Conservation (phyloP, 106 monocot genomes). For the Allium fistulosum region DNA sequence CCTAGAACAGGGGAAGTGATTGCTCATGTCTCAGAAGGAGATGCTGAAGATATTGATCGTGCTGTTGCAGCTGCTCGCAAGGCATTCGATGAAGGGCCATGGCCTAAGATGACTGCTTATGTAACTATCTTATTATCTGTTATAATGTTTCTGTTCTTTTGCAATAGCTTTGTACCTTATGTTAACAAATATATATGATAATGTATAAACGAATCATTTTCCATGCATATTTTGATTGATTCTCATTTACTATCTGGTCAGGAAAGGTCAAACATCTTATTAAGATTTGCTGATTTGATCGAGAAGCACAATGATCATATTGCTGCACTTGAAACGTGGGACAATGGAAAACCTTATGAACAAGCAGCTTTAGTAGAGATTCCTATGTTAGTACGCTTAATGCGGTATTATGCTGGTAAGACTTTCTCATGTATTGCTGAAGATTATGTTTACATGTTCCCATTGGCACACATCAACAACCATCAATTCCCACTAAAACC, state of each 20-base stretch:
- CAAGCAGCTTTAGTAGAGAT: slow-evolving; percentile 57
- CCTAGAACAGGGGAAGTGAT: slow-evolving; percentile 88
- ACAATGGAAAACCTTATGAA: slow-evolving; percentile 81
- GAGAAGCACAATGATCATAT: slow-evolving; percentile 84
- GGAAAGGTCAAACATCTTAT: slow-evolving; percentile 66
- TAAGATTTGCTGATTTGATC: slow-evolving; percentile 67
- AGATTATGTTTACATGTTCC: neutral
- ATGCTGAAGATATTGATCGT: slow-evolving; percentile 58
- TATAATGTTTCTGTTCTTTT: neutral
- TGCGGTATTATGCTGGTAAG: slow-evolving; percentile 84
- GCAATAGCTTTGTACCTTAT: no score
- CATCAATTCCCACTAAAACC: no score
- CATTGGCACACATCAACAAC: neutral
- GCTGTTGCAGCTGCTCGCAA: slow-evolving; percentile 83
- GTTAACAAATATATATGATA: no score
- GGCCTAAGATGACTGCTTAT: slow-evolving; percentile 88
- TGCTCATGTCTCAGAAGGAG: slow-evolving; percentile 85
- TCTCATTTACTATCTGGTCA: slow-evolving; percentile 16
- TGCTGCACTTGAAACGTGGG: slow-evolving; percentile 87
- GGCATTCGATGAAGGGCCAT: slow-evolving; percentile 94
- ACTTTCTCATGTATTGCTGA: neutral
- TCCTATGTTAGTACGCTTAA: slow-evolving; percentile 60
- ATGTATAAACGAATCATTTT: no score
- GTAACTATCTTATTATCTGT: slow-evolving; percentile 22
- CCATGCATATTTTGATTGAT: neutral